phyloP scores from a whole-genome alignment of 306 rosid genomes.

The Cucurbita maxima region DNA sequence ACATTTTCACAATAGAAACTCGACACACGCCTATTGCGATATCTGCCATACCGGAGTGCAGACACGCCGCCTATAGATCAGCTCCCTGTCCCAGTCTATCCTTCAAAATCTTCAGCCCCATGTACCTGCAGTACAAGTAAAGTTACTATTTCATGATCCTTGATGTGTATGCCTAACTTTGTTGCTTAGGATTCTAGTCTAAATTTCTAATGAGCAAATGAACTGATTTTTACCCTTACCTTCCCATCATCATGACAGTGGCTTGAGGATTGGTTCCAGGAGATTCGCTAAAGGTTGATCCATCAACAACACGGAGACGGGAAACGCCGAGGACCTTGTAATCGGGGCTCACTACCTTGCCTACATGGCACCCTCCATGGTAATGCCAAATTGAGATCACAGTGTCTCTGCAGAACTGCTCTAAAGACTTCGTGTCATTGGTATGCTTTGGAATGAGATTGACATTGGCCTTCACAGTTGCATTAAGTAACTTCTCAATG shows the following conservation, averaged over 20 bases:
- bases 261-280: conserved; percentile 98
- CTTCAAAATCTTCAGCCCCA: conserved; percentile 78
- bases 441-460: conserved; percentile 56
- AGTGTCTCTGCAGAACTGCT: conserved; percentile 79
- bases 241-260: conserved; percentile 96
- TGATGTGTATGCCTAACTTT: not conserved
- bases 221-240: conserved; percentile 23
- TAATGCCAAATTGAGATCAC: conserved; percentile 95
- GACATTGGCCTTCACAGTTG: conserved; percentile 56
- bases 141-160: not conserved
- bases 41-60: not conserved
- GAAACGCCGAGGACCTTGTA: conserved; percentile 62
- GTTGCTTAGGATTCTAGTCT: not conserved
- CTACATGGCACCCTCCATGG: conserved; percentile 89
- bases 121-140: conserved; percentile 47
- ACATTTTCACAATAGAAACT: not conserved
- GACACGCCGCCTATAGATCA: conserved; percentile 30
- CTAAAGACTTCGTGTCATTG: conserved; percentile 56
- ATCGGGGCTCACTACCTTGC: conserved; percentile 46
- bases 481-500: conserved; percentile 50
- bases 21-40: not conserved
- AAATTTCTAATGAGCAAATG: not conserved
- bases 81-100: conserved; percentile 47
- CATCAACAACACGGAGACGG: conserved; percentile 62
- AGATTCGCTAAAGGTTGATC: conserved; percentile 60